Evolutionary conservation across 2,329 filamentous ascomycete genomes (phyloP), one percentile per base, ranked within the genome.

Genomic region (Cytospora paraplurivora): DNA sequence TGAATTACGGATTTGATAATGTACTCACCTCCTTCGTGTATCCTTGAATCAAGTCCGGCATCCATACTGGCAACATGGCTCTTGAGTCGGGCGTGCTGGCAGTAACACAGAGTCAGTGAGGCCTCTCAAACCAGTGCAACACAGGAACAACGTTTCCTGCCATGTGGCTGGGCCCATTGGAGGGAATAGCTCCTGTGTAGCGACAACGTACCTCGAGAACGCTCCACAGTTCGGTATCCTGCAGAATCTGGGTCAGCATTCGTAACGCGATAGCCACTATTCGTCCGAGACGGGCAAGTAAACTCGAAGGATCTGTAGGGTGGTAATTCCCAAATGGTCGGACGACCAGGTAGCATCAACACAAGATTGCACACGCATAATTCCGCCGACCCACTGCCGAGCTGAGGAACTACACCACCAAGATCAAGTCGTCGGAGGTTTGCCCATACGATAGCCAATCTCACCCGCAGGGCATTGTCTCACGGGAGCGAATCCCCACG

Each of bases 181-280:
- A 59, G 59, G 63, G 63, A 55, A 53, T 34, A 37, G 50, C 38
- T 64, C 27, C 33, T 47, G 65, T 66, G 69, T 69, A 63, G 69
- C 59, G 69, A 83, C 59, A 69, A 83, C 89, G 77, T 83, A 94
- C 91, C 91, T 66, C 64, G 67, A 97, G 82, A 66, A 96, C 93
- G 74, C 91, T 96, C 95, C 95, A 99, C 38, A 99, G 82, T 74
- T 98, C 95, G 6, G 93, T 97, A 76, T 99, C 96, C 64, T 66
- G 64, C 64, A 66, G 62, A 57, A 66, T 66, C 64, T 64, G 62
- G 64, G 62, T 66, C 62, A 66, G 62, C 55, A 62, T 41, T 59
- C 54, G 53, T 64, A 55, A 59, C 61, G 44, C 44, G 17, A 35
- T 52, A 44, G n/a, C 59, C 62, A 37, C 38, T 56, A 66, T 41